These are phyloP conservation scores for Fusarium goolgardi DNA, from an alignment of 2,329 filamentous ascomycete species.

Conservation along the genomic window DNA sequence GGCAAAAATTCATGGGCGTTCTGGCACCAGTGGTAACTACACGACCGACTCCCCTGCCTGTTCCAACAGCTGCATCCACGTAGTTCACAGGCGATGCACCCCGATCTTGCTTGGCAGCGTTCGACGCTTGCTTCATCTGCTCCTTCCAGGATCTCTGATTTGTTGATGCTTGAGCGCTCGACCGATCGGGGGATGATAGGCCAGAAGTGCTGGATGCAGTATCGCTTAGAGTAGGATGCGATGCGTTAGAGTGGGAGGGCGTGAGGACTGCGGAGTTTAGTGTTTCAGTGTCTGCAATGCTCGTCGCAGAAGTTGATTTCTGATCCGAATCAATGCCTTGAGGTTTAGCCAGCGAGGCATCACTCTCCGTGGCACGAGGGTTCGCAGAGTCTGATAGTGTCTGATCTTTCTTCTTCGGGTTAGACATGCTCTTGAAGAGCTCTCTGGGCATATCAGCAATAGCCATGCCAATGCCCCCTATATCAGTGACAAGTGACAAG, in stretches of 20 bases:
- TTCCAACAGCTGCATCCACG: conserved; percentile 69
- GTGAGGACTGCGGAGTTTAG: conserved; percentile 6
- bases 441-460: conserved; percentile 77
- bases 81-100: conserved; percentile 41
- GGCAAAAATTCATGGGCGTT: conserved; percentile 84
- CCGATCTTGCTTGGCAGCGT: conserved; percentile 19
- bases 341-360: conserved; percentile 9
- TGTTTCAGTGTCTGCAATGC: conserved; percentile 20
- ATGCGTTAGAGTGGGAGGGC: conserved; percentile 38
- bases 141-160: conserved; percentile 32
- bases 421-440: conserved; percentile 59
- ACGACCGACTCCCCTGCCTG: conserved; percentile 75
- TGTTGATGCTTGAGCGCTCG: conserved; percentile 23
- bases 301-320: conserved; percentile 13
- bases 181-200: conserved; percentile 21
- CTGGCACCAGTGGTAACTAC: conserved; percentile 81
- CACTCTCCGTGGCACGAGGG: conserved; percentile 15
- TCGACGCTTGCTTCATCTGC: conserved; percentile 31
- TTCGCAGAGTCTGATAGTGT: conserved; percentile 8
- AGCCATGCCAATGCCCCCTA: conserved; percentile 83
- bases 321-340: conserved; percentile 17
- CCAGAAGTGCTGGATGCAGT: conserved; percentile 36
- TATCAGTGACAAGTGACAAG: conserved; percentile 82
- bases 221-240: conserved; percentile 41
- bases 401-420: conserved; percentile 34